These are phyloP conservation scores for Parachaetomium inaequale DNA, from an alignment of 495 filamentous ascomycete genomes.

Conservation along the genomic window DNA sequence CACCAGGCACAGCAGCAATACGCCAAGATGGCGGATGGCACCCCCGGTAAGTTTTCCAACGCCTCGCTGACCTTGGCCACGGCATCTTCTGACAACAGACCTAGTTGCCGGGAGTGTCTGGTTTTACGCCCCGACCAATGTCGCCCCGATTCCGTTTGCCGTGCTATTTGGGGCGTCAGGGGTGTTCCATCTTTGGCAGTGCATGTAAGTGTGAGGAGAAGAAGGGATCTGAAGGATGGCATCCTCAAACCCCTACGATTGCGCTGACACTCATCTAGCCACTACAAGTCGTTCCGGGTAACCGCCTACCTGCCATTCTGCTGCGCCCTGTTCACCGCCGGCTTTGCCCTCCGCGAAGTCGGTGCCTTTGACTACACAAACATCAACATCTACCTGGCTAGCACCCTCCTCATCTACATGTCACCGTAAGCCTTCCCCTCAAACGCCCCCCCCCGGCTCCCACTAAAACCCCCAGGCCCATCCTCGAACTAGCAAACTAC, in stretches of 20 bases:
- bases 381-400: conserved; percentile 55
- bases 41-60: not conserved
- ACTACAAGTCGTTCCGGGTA: conserved; percentile 48
- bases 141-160: conserved; percentile 62
- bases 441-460: not conserved
- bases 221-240: too few species aligned
- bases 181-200: conserved; percentile 58
- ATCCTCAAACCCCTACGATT: not conserved
- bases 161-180: conserved; percentile 60
- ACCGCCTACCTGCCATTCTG: conserved; percentile 39
- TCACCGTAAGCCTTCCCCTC: conserved; percentile 49
- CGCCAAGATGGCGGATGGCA: not conserved
- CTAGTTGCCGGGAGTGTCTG: conserved; percentile 54
- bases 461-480: conserved; percentile 46
- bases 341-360: conserved; percentile 55
- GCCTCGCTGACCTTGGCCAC: not conserved
- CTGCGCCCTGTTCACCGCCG: conserved; percentile 46
- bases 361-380: conserved; percentile 58
- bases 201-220: conserved; percentile 46
- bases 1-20: too few species aligned
- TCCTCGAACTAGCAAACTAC: conserved; percentile 74
- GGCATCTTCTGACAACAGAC: not conserved
- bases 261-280: conserved; percentile 14
- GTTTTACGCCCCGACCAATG: conserved; percentile 73
- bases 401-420: conserved; percentile 56